These are phyloP conservation scores for Raphidocelis subcapitata DNA, from an alignment of 139 green algal species.

Conservation along the genomic window DNA sequence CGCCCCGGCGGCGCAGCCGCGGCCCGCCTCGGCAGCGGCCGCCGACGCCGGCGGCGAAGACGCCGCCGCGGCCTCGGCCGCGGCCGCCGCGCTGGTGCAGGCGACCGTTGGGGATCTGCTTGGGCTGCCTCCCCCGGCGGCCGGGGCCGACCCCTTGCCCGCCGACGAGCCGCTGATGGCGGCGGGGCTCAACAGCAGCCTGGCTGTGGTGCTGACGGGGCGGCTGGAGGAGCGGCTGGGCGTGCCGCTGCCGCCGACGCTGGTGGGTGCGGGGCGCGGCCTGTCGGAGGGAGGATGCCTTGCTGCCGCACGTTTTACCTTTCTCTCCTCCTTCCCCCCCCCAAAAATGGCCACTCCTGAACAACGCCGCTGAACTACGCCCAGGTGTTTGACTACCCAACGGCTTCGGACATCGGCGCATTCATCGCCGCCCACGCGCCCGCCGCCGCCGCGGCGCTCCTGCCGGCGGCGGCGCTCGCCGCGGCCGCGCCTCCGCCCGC, in stretches of 20 bases:
- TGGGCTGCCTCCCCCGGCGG: too few relatives aligned
- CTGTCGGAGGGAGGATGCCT: background rate
- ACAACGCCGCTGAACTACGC: conserved; percentile 24
- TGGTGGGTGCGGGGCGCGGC: too few relatives aligned
- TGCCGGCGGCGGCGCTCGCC: too few relatives aligned
- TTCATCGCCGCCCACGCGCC: conserved; percentile 22
- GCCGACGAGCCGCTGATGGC: conserved; percentile 38
- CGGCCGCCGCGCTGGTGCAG: conserved; percentile 37
- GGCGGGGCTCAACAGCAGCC: conserved; percentile 50
- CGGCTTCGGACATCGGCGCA: conserved; percentile 35
- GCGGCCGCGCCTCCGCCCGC: background rate
- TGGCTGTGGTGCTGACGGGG: conserved; percentile 41
- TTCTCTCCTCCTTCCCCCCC: background rate
- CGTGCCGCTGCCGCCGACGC: conserved; percentile 36
- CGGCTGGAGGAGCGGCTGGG: conserved; percentile 33
- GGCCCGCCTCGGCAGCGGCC: too few relatives aligned
- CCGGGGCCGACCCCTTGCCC: background rate
- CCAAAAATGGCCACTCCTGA: background rate
- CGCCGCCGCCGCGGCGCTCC: background rate
- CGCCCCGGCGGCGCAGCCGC: conserved; percentile 26
- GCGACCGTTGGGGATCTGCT: conserved; percentile 20
- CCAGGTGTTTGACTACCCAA: conserved; percentile 65
- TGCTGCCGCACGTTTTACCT: too few relatives aligned
- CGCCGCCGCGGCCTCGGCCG: conserved; percentile 20
- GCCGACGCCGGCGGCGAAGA: too few relatives aligned